Conservation (phyloP, 495 filamentous ascomycete genomes). For the Aspergillus campestris region DNA sequence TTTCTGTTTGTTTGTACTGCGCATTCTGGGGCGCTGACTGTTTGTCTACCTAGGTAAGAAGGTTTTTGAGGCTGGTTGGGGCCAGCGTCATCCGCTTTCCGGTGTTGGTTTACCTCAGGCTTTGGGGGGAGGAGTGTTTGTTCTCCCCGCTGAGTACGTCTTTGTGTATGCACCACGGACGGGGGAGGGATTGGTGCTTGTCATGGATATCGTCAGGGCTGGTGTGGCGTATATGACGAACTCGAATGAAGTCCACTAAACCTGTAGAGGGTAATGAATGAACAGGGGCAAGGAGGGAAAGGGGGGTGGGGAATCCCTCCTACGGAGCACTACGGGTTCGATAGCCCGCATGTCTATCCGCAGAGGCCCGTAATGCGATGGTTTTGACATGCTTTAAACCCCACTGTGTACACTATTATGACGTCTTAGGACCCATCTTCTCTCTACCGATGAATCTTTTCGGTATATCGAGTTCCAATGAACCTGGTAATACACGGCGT, state of each 20-base stretch:
- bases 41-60: conserved; percentile 41
- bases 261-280: background rate
- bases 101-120: conserved; percentile 34
- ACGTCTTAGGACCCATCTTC: no score
- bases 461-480: no score
- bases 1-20: background rate
- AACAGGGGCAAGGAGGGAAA: background rate
- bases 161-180: conserved; percentile 79
- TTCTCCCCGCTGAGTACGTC: conserved; percentile 53
- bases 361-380: no score
- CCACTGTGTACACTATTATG: no score
- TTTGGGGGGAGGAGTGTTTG: conserved; percentile 29
- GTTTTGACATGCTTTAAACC: no score
- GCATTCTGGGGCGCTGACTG: background rate
- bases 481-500: no score
- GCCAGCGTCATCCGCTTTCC: conserved; percentile 78
- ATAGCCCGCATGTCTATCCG: no score
- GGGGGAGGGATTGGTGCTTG: conserved; percentile 56
- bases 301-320: background rate
- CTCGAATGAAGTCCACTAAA: conserved; percentile 18
- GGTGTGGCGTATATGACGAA: conserved; percentile 33
- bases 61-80: conserved; percentile 75
- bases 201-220: conserved; percentile 65
- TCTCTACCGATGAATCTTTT: no score
- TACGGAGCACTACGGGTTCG: no score